Base-by-base conservation (phyloP, 2,329 filamentous ascomycete species). In the Alternaria incomplexa region DNA sequence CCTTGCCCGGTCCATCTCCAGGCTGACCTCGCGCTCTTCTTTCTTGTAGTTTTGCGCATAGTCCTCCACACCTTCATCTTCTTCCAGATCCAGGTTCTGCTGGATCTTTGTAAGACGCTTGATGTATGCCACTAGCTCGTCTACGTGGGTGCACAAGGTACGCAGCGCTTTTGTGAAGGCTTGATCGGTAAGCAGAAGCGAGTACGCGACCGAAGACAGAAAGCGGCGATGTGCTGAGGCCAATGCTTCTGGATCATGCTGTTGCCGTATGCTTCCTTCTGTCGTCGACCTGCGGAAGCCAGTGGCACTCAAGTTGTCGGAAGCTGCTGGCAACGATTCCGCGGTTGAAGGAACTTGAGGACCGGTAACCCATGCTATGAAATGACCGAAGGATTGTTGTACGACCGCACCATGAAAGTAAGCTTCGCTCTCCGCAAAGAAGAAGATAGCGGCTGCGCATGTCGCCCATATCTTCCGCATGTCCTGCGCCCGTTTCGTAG, bases 401-500 rank as follows among this genome's bases (percentile, higher is more conserved):
- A 97, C 90, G 7, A 98, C 90, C 74, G 97, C 93, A 1, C 92
- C 93, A 78, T 97, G 95, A 47, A 98, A 89, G 73, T 97, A 98
- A 4, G 89, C 89, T 69, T 95, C 91, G 13, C 93, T 90, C 77
- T 97, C 94, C 0, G 92, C 93, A 4, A 98, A 84, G 70, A 98
- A 91, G 81, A 97, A 97, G 5, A 97, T 88, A 2, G 93, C 91
- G 3, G 93, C 92, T 73, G 92, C 93, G 70, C 91, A 91, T 0
- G 93, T 96, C 0, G 93, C 95, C 96, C 96, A 99, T 1, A 95
- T 87, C 66, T 89, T 91, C 15, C 96, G 89, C 85, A 97, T 91
- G 0, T 87, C 86, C 32, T 85, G 84, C 5, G 87, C 85, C 17
- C 95, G 86, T 15, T 82, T 76, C 25, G 88, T 88, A 68, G 89